phyloP scores from a whole-genome alignment of 208 protist species.

The Trypanosoma caninum region DNA sequence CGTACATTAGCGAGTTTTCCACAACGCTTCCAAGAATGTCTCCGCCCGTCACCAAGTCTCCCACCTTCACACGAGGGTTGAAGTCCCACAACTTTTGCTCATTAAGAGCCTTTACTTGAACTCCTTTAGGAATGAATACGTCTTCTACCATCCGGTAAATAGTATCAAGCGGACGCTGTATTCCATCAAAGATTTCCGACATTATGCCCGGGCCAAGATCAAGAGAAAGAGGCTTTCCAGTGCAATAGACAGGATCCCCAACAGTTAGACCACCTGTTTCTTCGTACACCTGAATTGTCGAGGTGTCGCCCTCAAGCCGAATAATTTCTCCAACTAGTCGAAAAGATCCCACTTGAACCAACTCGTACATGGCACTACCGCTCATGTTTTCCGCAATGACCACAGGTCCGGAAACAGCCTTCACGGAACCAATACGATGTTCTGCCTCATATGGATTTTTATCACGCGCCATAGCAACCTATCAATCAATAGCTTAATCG shows the following conservation, averaged over 20 bases:
- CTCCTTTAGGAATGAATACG: conserved; percentile 99
- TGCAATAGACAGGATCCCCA: conserved; percentile 98
- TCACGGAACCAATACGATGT: conserved; percentile 78
- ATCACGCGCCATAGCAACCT: conserved; percentile 47
- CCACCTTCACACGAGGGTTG: conserved; percentile 92
- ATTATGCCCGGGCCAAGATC: conserved; percentile 99
- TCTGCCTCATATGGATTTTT: conserved; percentile 75
- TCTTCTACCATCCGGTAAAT: conserved; percentile 96
- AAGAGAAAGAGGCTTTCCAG: conserved; percentile 98
- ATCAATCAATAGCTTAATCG: not conserved
- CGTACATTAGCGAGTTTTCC: conserved; percentile 96
- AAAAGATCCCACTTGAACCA: conserved; percentile 98
- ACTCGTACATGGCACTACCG: conserved; percentile 99
- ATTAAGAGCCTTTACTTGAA: conserved; percentile 96
- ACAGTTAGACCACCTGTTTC: conserved; percentile 99
- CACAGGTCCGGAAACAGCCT: conserved; percentile 96
- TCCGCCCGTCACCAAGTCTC: conserved; percentile 96
- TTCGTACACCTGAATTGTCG: conserved; percentile 99
- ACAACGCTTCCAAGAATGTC: conserved; percentile 96
- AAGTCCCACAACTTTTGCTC: conserved; percentile 95
- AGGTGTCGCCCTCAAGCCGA: conserved; percentile 98
- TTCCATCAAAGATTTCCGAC: conserved; percentile 99
- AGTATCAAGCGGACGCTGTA: conserved; percentile 99
- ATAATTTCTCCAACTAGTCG: conserved; percentile 99
- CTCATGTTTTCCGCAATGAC: conserved; percentile 99